Conservation (phyloP, 768 basidiomycete genomes). For the Lactarius sp. region DNA sequence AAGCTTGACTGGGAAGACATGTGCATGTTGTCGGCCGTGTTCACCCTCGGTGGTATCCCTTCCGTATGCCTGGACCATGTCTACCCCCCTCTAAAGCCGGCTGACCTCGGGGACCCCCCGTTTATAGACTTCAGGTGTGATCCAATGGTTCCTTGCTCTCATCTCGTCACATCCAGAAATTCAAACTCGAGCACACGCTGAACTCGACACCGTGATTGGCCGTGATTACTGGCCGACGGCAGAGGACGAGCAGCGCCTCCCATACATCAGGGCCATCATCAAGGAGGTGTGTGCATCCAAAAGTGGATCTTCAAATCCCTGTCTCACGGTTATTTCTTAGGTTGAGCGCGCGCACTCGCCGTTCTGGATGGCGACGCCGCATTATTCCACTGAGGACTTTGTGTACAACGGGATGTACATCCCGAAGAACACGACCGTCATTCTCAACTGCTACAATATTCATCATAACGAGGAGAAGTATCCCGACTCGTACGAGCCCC, state of each 20-base stretch:
- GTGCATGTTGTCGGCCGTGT: slow-evolving; percentile 34
- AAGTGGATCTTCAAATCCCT: not conserved
- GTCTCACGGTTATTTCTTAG: slow-evolving; percentile 11
- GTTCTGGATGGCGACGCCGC: slow-evolving; percentile 33
- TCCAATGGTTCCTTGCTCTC: slow-evolving; percentile 33
- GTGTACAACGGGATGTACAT: slow-evolving; percentile 32
- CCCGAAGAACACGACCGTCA: slow-evolving; percentile 30
- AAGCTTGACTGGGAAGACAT: slow-evolving; percentile 33
- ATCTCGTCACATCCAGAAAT: slow-evolving; percentile 29
- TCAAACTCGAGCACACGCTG: slow-evolving; percentile 30
- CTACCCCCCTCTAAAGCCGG: not conserved
- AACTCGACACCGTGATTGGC: slow-evolving; percentile 30
- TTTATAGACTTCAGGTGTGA: slow-evolving; percentile 33
- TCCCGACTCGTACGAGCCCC: slow-evolving; percentile 35
- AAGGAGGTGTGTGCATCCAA: slow-evolving; percentile 26
- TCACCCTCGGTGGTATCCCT: slow-evolving; percentile 36
- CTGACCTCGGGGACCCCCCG: not conserved
- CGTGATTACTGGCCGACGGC: slow-evolving; percentile 26
- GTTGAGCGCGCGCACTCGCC: slow-evolving; percentile 29
- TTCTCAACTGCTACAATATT: slow-evolving; percentile 30
- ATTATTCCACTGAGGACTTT: slow-evolving; percentile 32
- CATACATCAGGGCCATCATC: slow-evolving; percentile 30
- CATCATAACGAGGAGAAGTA: slow-evolving; percentile 35
- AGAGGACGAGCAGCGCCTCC: slow-evolving; percentile 29
- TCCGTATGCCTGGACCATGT: slow-evolving; percentile 22